Conservation (phyloP, 805 yeast genomes). For the Naumovozyma castellii region DNA sequence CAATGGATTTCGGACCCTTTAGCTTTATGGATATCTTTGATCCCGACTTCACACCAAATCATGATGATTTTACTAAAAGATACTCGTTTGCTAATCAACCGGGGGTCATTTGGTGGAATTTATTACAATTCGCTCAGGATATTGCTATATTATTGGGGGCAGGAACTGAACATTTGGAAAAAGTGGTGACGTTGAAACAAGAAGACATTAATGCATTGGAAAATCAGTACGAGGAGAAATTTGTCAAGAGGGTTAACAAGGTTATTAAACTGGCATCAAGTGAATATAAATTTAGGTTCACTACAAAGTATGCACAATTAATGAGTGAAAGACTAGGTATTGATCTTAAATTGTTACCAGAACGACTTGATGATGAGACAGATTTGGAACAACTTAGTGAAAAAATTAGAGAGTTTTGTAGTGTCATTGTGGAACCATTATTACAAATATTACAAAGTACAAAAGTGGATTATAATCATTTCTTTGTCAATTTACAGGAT, state of each 20-base stretch:
- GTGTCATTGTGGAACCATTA: conserved; percentile 44
- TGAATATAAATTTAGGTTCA: conserved; percentile 54
- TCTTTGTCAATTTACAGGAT: conserved; percentile 57
- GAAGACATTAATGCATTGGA: conserved; percentile 37
- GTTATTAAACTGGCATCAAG: conserved; percentile 56
- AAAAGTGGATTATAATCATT: conserved; percentile 69
- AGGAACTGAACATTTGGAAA: conserved; percentile 43
- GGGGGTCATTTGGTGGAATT: conserved; percentile 85
- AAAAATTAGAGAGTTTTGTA: conserved; percentile 14
- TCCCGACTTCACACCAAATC: conserved; percentile 78
- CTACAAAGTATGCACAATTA: conserved; percentile 44
- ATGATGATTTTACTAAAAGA: conserved; percentile 64
- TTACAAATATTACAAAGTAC: conserved; percentile 51
- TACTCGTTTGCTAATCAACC: conserved; percentile 84
- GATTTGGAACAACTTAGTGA: conserved; percentile 11
- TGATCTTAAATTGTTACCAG: conserved; percentile 30
- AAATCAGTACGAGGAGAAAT: conserved; percentile 40
- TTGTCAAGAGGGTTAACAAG: conserved; percentile 53
- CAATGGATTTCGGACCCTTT: conserved; percentile 93
- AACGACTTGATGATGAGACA: conserved; percentile 20
- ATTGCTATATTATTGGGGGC: conserved; percentile 75
- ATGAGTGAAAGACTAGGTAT: conserved; percentile 68
- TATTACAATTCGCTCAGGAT: conserved; percentile 75
- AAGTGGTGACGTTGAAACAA: conserved; percentile 21
- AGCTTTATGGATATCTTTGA: conserved; percentile 81